Base-by-base conservation (phyloP, 345 rosid species). In the Passiflora organensis region DNA sequence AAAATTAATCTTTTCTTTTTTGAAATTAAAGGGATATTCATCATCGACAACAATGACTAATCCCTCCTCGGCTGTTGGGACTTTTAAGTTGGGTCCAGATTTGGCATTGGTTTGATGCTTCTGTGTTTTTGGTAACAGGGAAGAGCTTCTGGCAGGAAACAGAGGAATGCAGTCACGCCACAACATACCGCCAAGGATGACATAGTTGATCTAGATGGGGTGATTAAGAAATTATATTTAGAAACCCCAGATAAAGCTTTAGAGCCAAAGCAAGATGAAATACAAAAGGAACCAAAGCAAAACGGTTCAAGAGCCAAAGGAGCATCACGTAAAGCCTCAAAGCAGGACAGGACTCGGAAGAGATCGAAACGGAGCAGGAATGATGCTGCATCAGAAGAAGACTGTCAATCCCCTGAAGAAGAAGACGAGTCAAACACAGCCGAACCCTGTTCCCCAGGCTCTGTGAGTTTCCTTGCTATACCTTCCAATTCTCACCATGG, bases 391-490 rank as follows among this genome's bases (percentile, higher is more conserved):
- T 51, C 13, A 13, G 53, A 23, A 4, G 25, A 48, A 17, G n/a
- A n/a, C n/a, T 34, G 53, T n/a, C 8, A 58, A 58, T 34, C 6
- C 44, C 62, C 61, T 55, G 43, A 69, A 48, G 22, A 43, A 55
- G 48, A 45, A 28, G 65, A 59, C 56, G 21, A 6, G 43, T 48
- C 12, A 43, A 55, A 66, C 55, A 67, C 62, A 25, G 23, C 54
- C 16, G 58, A 56, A 21, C 56, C 43, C 18, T 22, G 19, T 19
- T 16, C 38, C 51, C 46, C 64, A 8, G 47, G 10, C 23, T 51
- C 64, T 45, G 72, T 69, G 42, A 67, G 74, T 55, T 13, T 18
- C 3, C 3, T 10, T 43, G 13, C 16, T 14, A 5, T 9, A 12
- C 18, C 55, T 25, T 44, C 24, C 37, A 21, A 17, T 17, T 45